phyloP scores from a whole-genome alignment of 108 stramenopile species.

The Nitzschia sp. region DNA sequence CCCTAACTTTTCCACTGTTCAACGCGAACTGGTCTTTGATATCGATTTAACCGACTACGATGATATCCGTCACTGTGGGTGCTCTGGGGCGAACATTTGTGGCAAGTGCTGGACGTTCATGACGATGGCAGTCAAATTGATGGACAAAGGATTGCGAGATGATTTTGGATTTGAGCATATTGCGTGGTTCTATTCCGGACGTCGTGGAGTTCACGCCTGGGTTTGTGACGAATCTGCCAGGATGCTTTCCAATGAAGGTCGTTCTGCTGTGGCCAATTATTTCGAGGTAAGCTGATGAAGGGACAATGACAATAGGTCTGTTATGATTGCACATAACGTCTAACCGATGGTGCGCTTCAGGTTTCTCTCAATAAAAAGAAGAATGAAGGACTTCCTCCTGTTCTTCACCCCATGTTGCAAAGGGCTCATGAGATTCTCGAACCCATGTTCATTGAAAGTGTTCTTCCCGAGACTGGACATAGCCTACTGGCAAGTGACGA shows the following conservation, averaged over 20 bases:
- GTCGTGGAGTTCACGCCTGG: conserved; percentile 99
- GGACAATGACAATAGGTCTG: not conserved
- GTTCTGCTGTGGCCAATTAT: conserved; percentile 93
- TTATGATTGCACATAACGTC: not conserved
- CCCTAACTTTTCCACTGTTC: conserved; percentile 72
- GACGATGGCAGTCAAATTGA: conserved; percentile 92
- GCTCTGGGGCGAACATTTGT: conserved; percentile 90
- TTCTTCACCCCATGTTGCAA: conserved; percentile 88
- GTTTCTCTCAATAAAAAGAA: conserved; percentile 64
- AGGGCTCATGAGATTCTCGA: conserved; percentile 87
- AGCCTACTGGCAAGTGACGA: conserved; percentile 75
- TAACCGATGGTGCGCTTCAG: not conserved
- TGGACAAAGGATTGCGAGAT: conserved; percentile 79
- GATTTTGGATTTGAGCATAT: conserved; percentile 98
- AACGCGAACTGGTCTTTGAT: conserved; percentile 99
- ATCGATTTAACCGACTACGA: conserved; percentile 99
- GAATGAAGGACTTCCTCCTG: conserved; percentile 52
- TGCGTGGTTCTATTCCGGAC: conserved; percentile 98
- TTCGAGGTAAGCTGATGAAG: conserved; percentile 73
- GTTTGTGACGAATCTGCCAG: conserved; percentile 92
- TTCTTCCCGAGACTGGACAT: conserved; percentile 81
- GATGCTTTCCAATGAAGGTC: conserved; percentile 86
- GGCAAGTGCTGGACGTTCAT: conserved; percentile 95
- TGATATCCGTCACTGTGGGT: conserved; percentile 93
- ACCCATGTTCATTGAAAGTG: conserved; percentile 84